Evolutionary conservation across 2,329 filamentous ascomycete species (phyloP), one percentile per base, ranked within the genome.

Genomic region (Tolypocladium inflatum): DNA sequence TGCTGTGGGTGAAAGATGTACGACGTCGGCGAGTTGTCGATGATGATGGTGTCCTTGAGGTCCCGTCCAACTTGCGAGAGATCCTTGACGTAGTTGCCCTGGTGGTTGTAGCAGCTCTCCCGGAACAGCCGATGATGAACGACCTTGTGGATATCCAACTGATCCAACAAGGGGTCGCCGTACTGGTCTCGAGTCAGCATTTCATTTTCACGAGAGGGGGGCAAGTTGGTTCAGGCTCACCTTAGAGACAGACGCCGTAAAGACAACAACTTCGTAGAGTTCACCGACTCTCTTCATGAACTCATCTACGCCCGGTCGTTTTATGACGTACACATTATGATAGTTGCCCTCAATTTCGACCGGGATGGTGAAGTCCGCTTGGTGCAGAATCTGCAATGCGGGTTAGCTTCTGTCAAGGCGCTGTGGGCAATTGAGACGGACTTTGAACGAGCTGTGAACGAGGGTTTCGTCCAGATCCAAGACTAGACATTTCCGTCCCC

Each of bases 1-100:
- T 99, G 94, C 78, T 99, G 93, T 30, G 94, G 94, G 72, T 99
- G 94, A 82, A 99, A 99, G 68, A 99, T 97, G 78, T 99, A 99
- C 15, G 93, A 97, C 5, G 94, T 99, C 2, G 94, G 94, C 53
- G 94, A 97, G 76, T 99, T 99, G 78, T 99, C 94, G 69, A 99
- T 99, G 73, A 99, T 99, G 71, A 99, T 99, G 23, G 93, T 99
- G 71, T 99, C 93, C 73, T 91, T 90, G 58, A 99, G 84, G 72
- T 97, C 92, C 64, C 94, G 88, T 55, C 94, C 94, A 59, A 99
- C 88, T 80, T 97, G 94, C 53, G 94, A 97, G 57, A 99, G 83
- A 71, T 99, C 94, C 83, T 99, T 99, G 72, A 99, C 94, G 66
- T 99, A 99, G 73, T 99, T 99, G 66, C 94, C 94, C 77, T 97